Conservation (phyloP, 371 early-diverging fungal species). For the Mortierella sp. region DNA sequence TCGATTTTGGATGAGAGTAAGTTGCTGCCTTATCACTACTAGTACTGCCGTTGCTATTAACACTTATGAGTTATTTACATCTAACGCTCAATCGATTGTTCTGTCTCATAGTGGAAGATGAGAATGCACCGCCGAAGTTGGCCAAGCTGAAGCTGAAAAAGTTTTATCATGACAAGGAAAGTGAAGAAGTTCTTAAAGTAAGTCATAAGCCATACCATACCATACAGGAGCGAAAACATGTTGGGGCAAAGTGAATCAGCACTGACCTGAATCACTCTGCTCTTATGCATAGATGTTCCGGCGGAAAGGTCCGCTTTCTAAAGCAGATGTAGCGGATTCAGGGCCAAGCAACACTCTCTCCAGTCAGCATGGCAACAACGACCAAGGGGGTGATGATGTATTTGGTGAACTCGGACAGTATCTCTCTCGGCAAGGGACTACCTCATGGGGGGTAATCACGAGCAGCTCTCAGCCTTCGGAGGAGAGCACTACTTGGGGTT, state of each 20-base stretch:
- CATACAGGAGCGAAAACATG: too few species aligned
- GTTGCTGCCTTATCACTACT: background rate
- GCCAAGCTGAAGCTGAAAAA: conserved; percentile 43
- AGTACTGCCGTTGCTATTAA: background rate
- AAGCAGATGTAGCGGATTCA: conserved; percentile 20
- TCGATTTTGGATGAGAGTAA: conserved; percentile 5
- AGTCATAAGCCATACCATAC: background rate
- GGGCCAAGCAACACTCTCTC: background rate
- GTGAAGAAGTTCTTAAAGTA: conserved; percentile 52
- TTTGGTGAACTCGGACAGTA: conserved; percentile 22
- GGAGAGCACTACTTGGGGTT: background rate
- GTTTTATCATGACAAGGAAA: conserved; percentile 48
- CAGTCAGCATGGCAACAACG: background rate
- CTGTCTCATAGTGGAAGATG: conserved; percentile 34
- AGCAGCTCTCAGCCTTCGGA: conserved; percentile 10
- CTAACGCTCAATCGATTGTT: background rate
- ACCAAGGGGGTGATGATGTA: conserved; percentile 22
- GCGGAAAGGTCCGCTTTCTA: conserved; percentile 41
- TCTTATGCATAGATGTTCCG: conserved; percentile 28
- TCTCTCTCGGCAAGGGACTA: conserved; percentile 28
- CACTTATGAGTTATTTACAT: background rate
- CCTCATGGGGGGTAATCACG: conserved; percentile 48
- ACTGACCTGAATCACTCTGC: background rate
- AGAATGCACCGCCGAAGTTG: conserved; percentile 32
- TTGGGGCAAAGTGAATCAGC: background rate